A percentile compares a stretch with the other conserved stretches of the same genome.
These are phyloP conservation scores for Cucurbita ficifolia DNA, from an alignment of 306 rosid species.

Conservation along the genomic window DNA sequence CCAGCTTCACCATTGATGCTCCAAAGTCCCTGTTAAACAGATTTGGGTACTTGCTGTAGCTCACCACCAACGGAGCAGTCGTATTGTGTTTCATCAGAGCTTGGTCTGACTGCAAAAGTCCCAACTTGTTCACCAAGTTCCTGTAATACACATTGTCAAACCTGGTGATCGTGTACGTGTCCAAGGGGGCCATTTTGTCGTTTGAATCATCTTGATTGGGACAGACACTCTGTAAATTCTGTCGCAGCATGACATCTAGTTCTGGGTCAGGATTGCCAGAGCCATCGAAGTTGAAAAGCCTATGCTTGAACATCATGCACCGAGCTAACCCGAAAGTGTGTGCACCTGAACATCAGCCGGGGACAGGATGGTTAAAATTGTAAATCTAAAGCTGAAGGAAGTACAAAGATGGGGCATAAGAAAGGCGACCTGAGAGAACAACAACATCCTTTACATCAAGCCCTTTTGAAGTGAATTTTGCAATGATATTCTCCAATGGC, in stretches of 20 bases:
- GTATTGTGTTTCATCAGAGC: slow-evolving; percentile 42
- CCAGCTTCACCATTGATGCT: slow-evolving; percentile 57
- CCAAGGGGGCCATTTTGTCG: slow-evolving; percentile 50
- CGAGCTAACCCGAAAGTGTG: slow-evolving; percentile 84
- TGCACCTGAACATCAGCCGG: slow-evolving; percentile 27
- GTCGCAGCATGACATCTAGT: slow-evolving; percentile 30
- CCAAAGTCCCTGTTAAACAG: slow-evolving; percentile 50
- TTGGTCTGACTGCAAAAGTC: slow-evolving; percentile 71
- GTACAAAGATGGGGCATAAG: background rate
- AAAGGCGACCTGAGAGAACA: slow-evolving; percentile 56
- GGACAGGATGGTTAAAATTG: background rate
- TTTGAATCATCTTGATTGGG: slow-evolving; percentile 53
- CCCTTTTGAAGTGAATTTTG: slow-evolving; percentile 55
- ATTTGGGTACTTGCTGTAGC: slow-evolving; percentile 43
- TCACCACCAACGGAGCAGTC: slow-evolving; percentile 38
- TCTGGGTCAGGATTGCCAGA: slow-evolving; percentile 64
- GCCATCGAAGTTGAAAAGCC: slow-evolving; percentile 53
- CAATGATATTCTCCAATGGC: slow-evolving; percentile 40
- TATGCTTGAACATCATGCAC: slow-evolving; percentile 67
- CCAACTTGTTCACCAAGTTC: slow-evolving; percentile 48
- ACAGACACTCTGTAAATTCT: slow-evolving; percentile 32
- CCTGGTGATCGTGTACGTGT: slow-evolving; percentile 25
- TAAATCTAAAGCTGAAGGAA: background rate
- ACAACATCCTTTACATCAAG: slow-evolving; percentile 61
- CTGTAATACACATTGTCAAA: slow-evolving; percentile 63